Conservation (phyloP, 345 rosid species). For the Eucalyptus pauciflora region DNA sequence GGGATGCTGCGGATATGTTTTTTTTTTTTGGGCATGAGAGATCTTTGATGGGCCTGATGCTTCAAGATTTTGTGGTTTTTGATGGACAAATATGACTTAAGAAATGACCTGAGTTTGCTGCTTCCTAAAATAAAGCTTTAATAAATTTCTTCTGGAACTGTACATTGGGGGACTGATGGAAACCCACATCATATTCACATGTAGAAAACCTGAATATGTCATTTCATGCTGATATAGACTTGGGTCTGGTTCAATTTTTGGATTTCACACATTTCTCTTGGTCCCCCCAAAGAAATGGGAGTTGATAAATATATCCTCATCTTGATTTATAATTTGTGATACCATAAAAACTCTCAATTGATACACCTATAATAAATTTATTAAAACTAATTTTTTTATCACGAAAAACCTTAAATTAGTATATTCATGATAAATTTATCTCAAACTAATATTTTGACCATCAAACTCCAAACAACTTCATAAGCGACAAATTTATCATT, state of each 20-base stretch:
- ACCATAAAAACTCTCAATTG: neutral
- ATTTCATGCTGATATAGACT: neutral
- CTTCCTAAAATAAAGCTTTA: neutral
- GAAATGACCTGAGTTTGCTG: neutral
- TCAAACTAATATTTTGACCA: too few relatives aligned
- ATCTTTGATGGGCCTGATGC: slow-evolving; percentile 6
- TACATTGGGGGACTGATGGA: neutral
- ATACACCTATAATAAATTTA: accelerated
- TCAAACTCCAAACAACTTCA: neutral
- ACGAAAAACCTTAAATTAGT: too few relatives aligned
- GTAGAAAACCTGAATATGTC: neutral
- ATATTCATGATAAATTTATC: too few relatives aligned
- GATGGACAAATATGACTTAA: neutral
- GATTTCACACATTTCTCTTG: neutral
- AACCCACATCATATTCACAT: neutral
- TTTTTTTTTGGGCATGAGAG: neutral
- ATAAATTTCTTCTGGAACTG: neutral
- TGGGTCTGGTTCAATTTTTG: neutral
- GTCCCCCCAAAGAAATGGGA: neutral
- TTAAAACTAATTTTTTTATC: too few relatives aligned
- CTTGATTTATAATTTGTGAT: neutral
- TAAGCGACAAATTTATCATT: too few relatives aligned
- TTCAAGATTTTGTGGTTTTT: slow-evolving; percentile 1
- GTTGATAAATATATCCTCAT: neutral
- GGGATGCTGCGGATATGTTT: neutral